Base-by-base conservation (phyloP, 2,329 filamentous ascomycete species). In the Ceratocystis papillata region DNA sequence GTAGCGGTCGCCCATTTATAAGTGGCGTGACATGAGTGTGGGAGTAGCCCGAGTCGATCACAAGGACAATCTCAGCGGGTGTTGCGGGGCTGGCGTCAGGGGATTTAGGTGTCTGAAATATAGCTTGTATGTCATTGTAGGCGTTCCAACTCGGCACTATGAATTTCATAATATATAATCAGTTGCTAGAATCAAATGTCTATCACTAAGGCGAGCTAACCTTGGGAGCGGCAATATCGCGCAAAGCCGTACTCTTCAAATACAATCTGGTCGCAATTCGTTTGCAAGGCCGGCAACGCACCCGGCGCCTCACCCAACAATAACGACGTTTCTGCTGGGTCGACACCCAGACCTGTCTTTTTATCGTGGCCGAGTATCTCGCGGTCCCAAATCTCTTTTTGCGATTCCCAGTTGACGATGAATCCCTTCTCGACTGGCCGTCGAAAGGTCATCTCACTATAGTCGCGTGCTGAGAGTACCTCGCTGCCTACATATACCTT, bases 161-260 rank as follows among this genome's bases (percentile, higher is more conserved):
- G 8, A 5, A 48, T 62, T 57, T 41, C 68, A 22, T 69, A 50
- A 15, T 44, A 64, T 15, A 45, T 30, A 20, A 28, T 25, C 37
- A 67, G 62, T 46, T 5, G 28, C 7, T 46, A n/a, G n/a, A 17
- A 17, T 1, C 4, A 17, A 28, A 37, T 4, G n/a, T n/a, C 17
- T 20, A 10, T 5, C 33, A 28, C 17, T 7, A 15, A 12, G 12
- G 20, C 4, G 22, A 44, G 71, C 78, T 67, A 74, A 83, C 89
- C 89, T 69, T 89, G 79, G 67, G 84, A 86, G 68, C 94, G 84
- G 70, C 87, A 88, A 76, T 96, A 96, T 70, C 88, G 87, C 10
- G 87, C 83, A 75, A 99, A 99, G 1, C 90, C 90, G 77, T 94
- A 99, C 74, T 97, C 92, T 73, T 99, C 94, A 78, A 99, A 97